phyloP scores from a whole-genome alignment of 768 basidiomycete species.

The Coprinopsis marcescibilis region DNA sequence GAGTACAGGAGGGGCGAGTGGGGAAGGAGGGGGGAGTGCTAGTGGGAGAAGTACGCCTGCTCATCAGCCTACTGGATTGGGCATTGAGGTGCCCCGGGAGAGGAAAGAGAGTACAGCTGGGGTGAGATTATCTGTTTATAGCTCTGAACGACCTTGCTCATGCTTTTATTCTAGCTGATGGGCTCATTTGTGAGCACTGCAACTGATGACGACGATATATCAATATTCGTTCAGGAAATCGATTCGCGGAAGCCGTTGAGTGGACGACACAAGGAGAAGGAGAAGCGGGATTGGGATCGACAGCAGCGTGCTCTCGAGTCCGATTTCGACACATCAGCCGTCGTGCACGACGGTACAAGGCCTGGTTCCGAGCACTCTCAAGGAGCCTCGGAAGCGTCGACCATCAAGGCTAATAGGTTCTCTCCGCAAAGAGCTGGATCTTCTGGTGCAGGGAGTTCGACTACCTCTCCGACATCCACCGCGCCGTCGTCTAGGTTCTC shows the following conservation, averaged over 20 bases:
- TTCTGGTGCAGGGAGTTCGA: not conserved
- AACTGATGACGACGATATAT: conserved; percentile 74
- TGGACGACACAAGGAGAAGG: conserved; percentile 28
- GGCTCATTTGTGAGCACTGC: conserved; percentile 42
- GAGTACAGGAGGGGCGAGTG: conserved; percentile 23
- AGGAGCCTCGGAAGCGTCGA: not conserved
- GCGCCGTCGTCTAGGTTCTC: conserved; percentile 6
- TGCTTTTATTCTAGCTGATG: not conserved
- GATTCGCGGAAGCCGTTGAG: conserved; percentile 63
- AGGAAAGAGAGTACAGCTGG: not conserved
- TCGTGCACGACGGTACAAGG: not conserved
- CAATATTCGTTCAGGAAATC: conserved; percentile 72
- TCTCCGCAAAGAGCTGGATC: not conserved
- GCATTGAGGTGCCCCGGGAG: conserved; percentile 16
- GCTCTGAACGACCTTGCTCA: too few species aligned
- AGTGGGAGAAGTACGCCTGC: conserved; percentile 13
- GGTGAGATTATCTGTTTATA: not conserved
- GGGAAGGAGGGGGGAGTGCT: conserved; percentile 11
- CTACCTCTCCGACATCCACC: conserved; percentile 1
- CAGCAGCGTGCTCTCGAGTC: conserved; percentile 4
- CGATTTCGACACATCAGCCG: not conserved
- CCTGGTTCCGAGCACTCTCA: conserved; percentile 4
- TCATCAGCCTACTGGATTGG: conserved; percentile 8
- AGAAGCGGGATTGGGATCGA: conserved; percentile 12
- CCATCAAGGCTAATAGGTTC: not conserved